phyloP scores from a whole-genome alignment of 768 basidiomycete genomes.

The Lentinula detonsa region DNA sequence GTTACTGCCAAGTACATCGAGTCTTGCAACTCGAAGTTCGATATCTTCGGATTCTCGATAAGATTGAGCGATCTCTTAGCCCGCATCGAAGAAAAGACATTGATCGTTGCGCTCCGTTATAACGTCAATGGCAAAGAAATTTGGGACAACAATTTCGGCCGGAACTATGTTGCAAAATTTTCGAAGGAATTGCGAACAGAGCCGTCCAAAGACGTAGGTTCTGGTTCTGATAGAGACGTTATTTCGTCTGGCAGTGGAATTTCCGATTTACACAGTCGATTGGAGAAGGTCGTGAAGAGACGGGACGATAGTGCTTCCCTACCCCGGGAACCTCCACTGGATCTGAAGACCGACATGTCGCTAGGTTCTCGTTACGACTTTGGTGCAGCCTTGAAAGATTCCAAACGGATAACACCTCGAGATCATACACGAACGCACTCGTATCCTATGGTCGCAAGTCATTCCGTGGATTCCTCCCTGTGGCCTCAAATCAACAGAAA shows the following conservation, averaged over 20 bases:
- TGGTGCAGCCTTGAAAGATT: slow-evolving; percentile 39
- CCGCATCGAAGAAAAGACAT: slow-evolving; percentile 75
- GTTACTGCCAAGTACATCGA: slow-evolving; percentile 69
- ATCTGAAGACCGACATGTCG: slow-evolving; percentile 33
- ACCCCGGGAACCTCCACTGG: slow-evolving; percentile 9
- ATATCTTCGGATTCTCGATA: slow-evolving; percentile 74
- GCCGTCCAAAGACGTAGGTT: slow-evolving; percentile 18
- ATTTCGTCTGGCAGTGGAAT: slow-evolving; percentile 38
- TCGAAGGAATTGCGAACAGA: slow-evolving; percentile 20
- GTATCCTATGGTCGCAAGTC: slow-evolving; percentile 31
- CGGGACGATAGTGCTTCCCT: slow-evolving; percentile 15
- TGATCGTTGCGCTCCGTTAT: slow-evolving; percentile 76
- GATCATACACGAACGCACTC: slow-evolving; percentile 38
- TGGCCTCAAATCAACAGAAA: slow-evolving; percentile 19
- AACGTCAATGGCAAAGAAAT: slow-evolving; percentile 65
- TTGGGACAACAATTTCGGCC: slow-evolving; percentile 87
- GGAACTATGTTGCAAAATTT: slow-evolving; percentile 78
- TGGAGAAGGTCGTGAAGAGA: slow-evolving; percentile 56
- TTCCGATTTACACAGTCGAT: slow-evolving; percentile 55
- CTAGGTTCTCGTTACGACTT: slow-evolving; percentile 57
- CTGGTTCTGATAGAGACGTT: slow-evolving; percentile 28
- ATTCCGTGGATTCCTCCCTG: slow-evolving; percentile 30
- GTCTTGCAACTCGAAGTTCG: slow-evolving; percentile 44
- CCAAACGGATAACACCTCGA: slow-evolving; percentile 15
- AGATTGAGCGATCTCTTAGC: slow-evolving; percentile 72